Conservation (phyloP, 1,139 yeast genomes). For the Blastobotrys serpentis region DNA sequence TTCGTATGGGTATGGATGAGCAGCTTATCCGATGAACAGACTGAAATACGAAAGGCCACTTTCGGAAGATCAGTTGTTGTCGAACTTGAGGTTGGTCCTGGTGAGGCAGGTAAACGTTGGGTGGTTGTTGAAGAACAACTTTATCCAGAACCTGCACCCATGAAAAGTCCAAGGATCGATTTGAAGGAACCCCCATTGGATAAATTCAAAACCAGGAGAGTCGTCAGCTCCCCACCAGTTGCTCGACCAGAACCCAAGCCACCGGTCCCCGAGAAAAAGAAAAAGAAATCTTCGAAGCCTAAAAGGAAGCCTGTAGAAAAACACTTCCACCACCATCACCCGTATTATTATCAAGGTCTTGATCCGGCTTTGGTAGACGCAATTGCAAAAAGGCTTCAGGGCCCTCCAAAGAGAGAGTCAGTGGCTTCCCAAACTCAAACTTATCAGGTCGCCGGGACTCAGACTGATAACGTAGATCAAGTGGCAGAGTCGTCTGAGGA, state of each 20-base stretch:
- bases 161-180: slow-evolving; percentile 5
- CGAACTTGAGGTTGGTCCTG: slow-evolving; percentile 50
- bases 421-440: slow-evolving; percentile 14
- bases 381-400: slow-evolving; percentile 19
- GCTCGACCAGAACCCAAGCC: neutral
- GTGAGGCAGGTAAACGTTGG: slow-evolving; percentile 66
- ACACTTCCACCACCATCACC: slow-evolving; percentile 20
- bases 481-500: neutral
- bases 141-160: slow-evolving; percentile 31
- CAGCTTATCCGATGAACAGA: slow-evolving; percentile 72
- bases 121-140: slow-evolving; percentile 64
- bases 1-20: slow-evolving; percentile 92
- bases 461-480: slow-evolving; percentile 21
- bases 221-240: slow-evolving; percentile 8
- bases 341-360: slow-evolving; percentile 18
- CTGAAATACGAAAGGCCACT: slow-evolving; percentile 57
- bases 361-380: slow-evolving; percentile 29
- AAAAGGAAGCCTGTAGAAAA: slow-evolving; percentile 12
- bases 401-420: slow-evolving; percentile 9
- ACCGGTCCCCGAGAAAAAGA: slow-evolving; percentile 6
- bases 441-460: slow-evolving; percentile 22
- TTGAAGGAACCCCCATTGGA: slow-evolving; percentile 11
- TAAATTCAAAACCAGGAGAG: slow-evolving; percentile 1
- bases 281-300: slow-evolving; percentile 9
- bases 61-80: slow-evolving; percentile 81